phyloP scores from a whole-genome alignment of 352 stramenopile species.

The Saprolegnia diclina region DNA sequence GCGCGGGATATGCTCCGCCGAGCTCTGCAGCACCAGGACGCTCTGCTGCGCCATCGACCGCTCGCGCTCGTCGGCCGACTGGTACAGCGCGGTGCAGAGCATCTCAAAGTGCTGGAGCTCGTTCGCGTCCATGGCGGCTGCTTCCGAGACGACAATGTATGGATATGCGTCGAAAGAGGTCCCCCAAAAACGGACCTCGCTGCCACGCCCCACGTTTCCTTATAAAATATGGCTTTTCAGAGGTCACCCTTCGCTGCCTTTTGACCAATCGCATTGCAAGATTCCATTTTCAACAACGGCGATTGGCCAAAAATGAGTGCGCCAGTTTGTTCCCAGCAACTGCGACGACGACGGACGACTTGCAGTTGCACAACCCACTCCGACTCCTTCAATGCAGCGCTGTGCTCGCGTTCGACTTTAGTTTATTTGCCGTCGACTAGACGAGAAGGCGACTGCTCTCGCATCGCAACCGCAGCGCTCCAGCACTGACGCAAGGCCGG shows the following conservation, averaged over 20 bases:
- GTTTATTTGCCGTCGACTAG: neutral
- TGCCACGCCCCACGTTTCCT: neutral
- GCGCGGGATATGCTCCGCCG: slow-evolving; percentile 96
- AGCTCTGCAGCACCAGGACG: slow-evolving; percentile 83
- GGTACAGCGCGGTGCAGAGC: slow-evolving; percentile 74
- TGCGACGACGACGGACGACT: too few relatives aligned
- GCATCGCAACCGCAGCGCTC: neutral
- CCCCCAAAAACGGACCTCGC: neutral
- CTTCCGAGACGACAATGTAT: slow-evolving; percentile 2
- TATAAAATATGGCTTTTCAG: neutral
- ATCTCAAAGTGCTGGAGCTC: slow-evolving; percentile 75
- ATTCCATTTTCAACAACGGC: neutral
- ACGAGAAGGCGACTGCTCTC: neutral
- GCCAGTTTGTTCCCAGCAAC: too few relatives aligned
- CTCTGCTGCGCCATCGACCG: slow-evolving; percentile 71
- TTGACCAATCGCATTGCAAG: neutral
- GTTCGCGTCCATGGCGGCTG: slow-evolving; percentile 56
- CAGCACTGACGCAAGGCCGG: neutral
- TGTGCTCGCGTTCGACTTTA: too few relatives aligned
- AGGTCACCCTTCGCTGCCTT: neutral
- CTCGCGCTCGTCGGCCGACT: slow-evolving; percentile 65
- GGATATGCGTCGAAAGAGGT: slow-evolving; percentile 17
- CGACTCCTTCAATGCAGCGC: too few relatives aligned
- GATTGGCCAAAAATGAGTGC: neutral
- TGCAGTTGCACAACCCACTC: neutral